Evolutionary conservation across 1,284 basidiomycete species (phyloP).

Genomic region (Leccinum fallax): DNA sequence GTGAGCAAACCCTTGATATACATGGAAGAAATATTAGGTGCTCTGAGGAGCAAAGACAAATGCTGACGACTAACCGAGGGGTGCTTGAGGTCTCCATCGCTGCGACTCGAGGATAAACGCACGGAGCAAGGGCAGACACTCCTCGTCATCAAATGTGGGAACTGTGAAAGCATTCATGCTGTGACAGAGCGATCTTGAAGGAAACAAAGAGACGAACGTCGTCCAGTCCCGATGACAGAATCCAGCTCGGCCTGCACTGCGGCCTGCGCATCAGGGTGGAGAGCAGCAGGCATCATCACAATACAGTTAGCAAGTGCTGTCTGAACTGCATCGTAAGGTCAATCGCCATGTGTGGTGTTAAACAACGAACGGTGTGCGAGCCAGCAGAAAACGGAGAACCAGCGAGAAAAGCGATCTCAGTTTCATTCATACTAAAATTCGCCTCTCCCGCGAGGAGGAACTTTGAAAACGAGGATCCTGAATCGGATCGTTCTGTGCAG

Average conservation of each 20-base stretch:
- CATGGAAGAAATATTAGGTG: neutral
- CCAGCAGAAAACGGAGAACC: constrained; percentile 6
- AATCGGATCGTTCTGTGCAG: neutral
- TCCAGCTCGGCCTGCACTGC: constrained; percentile 17
- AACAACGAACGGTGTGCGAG: constrained; percentile 6
- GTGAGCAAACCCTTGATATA: constrained; percentile 2
- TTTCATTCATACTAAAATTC: constrained; percentile 8
- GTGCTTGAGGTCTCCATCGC: constrained; percentile 11
- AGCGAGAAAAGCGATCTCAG: constrained; percentile 15
- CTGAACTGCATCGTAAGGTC: neutral
- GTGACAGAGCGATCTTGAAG: neutral
- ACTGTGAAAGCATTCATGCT: neutral
- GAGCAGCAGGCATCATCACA: constrained; percentile 4
- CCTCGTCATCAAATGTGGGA: constrained; percentile 7
- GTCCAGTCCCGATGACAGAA: neutral
- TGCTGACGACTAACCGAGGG: constrained; percentile 1
- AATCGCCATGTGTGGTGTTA: neutral
- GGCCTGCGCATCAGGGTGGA: constrained; percentile 9
- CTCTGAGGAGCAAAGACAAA: neutral
- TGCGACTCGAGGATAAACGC: constrained; percentile 17
- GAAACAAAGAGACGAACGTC: neutral
- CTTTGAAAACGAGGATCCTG: constrained; percentile 12
- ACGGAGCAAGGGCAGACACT: constrained; percentile 7
- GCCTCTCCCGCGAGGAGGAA: constrained; percentile 7
- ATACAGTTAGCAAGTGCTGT: neutral